Base-by-base conservation (phyloP, 768 basidiomycete species). In the Strobilomyces confusus region DNA sequence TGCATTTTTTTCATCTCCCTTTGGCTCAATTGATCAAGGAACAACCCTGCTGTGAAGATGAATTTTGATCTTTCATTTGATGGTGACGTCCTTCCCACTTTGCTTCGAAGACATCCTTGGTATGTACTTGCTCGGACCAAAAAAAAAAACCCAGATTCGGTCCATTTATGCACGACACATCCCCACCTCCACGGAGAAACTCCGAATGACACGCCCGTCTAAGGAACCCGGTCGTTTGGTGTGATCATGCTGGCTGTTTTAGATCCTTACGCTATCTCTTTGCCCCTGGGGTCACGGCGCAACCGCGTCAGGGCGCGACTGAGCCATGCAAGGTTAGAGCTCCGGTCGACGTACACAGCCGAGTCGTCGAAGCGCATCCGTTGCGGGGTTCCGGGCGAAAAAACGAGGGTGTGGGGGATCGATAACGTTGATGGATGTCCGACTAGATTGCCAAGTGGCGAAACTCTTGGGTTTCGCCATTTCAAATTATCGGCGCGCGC, bases 1-100 rank as follows among this genome's bases (percentile, higher is more conserved):
- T 62, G 58, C 64, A 58, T 65, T 70, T 58, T 66, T 64, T 61
- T 51, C 8, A 37, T 38, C 2, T 36, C 15, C 14, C 40, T 20
- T 20, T 6, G 11, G 32, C 32, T 33, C 11, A 3, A 36, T 33
- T 1, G 14, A 33, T 33, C 33, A 33, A 15, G 33, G 14, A 33
- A 29, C 29, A n/a, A n/a, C n/a, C n/a, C n/a, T n/a, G n/a, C n/a
- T n/a, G n/a, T n/a, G n/a, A n/a, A n/a, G n/a, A n/a, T n/a, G 29
- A 29, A 9, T 29, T 64, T 61, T 48, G 12, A 29, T 38, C 2
- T 30, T 43, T 23, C 22, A 41, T 20, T 20, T 12, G 38, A 20
- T 40, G 5, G 8, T 26, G 26, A 8, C 26, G 26, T 8, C 26
- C 26, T 26, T 8, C 26, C 26, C 26, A n/a, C n/a, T 26, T 26